Percentiles rank a stretch among this genome's conserved stretches.
These are phyloP conservation scores for Populus ilicifolia DNA, from an alignment of 345 rosid species.

Conservation along the genomic window DNA sequence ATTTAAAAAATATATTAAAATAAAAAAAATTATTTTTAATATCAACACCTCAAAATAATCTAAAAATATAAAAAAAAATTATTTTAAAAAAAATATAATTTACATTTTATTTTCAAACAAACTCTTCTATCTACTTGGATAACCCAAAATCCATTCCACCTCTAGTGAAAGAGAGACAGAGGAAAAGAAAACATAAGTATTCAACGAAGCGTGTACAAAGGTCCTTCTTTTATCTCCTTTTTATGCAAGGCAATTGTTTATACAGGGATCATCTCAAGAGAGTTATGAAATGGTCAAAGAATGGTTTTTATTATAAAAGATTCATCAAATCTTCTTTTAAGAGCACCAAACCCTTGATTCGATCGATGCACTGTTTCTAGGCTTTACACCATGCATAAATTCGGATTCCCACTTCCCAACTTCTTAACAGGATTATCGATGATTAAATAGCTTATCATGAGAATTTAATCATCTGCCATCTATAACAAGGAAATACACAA, in stretches of 20 bases:
- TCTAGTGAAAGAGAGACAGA: too few relatives aligned
- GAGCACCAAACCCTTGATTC: constrained; percentile 4
- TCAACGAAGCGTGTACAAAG: too few relatives aligned
- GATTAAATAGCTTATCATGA: neutral
- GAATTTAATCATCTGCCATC: neutral
- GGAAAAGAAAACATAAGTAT: too few relatives aligned
- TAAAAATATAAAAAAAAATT: too few relatives aligned
- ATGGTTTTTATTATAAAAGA: neutral
- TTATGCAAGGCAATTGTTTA: neutral
- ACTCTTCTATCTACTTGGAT: too few relatives aligned
- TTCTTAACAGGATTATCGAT: neutral
- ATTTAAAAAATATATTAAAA: too few relatives aligned
- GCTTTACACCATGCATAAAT: neutral
- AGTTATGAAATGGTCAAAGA: neutral
- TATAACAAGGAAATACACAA: neutral
- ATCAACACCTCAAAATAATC: too few relatives aligned
- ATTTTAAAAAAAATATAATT: too few relatives aligned
- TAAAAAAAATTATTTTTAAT: too few relatives aligned
- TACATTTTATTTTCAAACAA: rapidly evolving
- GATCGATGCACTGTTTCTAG: constrained; percentile 12
- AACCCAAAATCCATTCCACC: too few relatives aligned
- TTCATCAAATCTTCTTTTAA: neutral
- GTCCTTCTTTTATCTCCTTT: neutral
- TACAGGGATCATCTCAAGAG: neutral
- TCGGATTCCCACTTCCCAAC: neutral